phyloP scores from a whole-genome alignment of 139 green algal species.

The Pedinophyceae sp. region DNA sequence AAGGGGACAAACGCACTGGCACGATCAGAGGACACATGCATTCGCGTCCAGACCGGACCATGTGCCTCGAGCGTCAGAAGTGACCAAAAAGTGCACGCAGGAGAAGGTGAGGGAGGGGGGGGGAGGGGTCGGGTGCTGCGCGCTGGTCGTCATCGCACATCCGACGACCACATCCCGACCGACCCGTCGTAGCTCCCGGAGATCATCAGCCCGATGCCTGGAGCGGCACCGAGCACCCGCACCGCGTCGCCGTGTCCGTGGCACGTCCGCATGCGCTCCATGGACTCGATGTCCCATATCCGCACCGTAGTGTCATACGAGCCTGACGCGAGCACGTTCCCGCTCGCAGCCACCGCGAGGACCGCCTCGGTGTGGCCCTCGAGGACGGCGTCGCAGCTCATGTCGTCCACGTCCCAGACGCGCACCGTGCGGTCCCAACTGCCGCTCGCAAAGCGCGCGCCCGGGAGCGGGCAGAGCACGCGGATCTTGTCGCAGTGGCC shows the following conservation, averaged over 20 bases:
- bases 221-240: slow-evolving; percentile 57
- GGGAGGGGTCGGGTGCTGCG: no score
- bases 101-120: no score
- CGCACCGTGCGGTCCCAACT: slow-evolving; percentile 11
- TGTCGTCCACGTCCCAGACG: slow-evolving; percentile 51
- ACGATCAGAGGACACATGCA: no score
- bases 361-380: slow-evolving; percentile 84
- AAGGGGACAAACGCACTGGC: no score
- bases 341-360: slow-evolving; percentile 50
- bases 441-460: not conserved
- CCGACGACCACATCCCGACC: slow-evolving; percentile 80
- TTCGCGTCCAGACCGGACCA: no score
- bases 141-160: no score
- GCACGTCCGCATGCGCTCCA: slow-evolving; percentile 66
- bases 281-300: slow-evolving; percentile 75
- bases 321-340: slow-evolving; percentile 45
- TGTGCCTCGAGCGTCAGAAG: no score
- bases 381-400: slow-evolving; percentile 27
- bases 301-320: slow-evolving; percentile 73
- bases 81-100: no score
- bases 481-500: slow-evolving; percentile 81
- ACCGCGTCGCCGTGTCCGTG: slow-evolving; percentile 83
- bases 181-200: slow-evolving; percentile 77
- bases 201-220: slow-evolving; percentile 61
- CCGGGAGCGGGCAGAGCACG: not conserved